Evolutionary conservation across 257 asterid genomes (phyloP).

Genomic region (Nemophila menziesii): DNA sequence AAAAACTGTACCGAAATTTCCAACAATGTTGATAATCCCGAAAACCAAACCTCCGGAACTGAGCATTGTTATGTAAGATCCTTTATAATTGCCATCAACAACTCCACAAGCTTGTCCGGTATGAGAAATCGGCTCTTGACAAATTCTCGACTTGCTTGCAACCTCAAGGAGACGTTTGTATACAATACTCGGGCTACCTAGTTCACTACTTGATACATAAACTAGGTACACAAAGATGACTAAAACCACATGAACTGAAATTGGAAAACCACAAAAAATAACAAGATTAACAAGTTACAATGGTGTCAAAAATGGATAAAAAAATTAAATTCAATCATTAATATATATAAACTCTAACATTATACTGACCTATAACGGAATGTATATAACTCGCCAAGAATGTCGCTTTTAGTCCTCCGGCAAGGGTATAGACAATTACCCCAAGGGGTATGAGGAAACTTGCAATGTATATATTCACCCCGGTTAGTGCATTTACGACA

Average conservation of each 20-base stretch:
- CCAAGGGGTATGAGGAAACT: conserved; percentile 92
- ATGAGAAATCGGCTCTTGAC: conserved; percentile 52
- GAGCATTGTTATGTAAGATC: conserved; percentile 77
- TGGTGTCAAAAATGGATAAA: not conserved
- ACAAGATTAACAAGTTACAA: not conserved
- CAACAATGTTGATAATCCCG: conserved; percentile 86
- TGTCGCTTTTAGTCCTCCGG: conserved; percentile 91
- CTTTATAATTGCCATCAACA: conserved; percentile 60
- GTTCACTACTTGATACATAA: conserved; percentile 57
- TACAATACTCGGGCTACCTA: conserved; percentile 70
- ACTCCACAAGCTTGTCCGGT: conserved; percentile 78
- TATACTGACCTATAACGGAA: conserved; percentile 60
- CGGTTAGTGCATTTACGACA: conserved; percentile 80
- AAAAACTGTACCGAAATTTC: conserved; percentile 86
- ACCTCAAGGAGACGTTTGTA: conserved; percentile 60
- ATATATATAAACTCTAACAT: not conserved
- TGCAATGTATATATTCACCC: conserved; percentile 85
- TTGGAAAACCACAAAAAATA: not conserved
- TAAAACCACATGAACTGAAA: conserved; percentile 70
- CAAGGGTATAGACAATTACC: conserved; percentile 68
- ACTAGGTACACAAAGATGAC: conserved; percentile 82
- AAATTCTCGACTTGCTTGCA: conserved; percentile 55
- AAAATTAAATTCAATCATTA: not conserved
- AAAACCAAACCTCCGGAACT: conserved; percentile 86
- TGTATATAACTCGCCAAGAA: conserved; percentile 91